Conservation (phyloP, 495 filamentous ascomycete species). For the Hypoxylon intermedium region DNA sequence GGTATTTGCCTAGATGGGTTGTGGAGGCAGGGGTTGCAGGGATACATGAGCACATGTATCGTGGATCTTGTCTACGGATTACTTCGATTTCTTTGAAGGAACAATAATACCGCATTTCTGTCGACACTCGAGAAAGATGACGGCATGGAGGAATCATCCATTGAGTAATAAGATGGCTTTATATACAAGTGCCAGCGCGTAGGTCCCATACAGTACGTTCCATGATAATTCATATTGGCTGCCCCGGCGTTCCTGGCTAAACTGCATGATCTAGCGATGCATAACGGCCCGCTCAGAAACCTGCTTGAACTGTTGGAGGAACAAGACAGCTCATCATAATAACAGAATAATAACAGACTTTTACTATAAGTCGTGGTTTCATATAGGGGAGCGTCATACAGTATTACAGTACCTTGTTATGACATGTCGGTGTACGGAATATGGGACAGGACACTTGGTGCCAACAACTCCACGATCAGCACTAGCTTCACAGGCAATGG, state of each 20-base stretch:
- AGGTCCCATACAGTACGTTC: conserved; percentile 6
- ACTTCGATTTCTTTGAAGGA: too few relatives aligned
- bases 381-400: too few relatives aligned
- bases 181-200: background rate
- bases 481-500: too few relatives aligned
- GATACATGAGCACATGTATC: too few relatives aligned
- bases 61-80: background rate
- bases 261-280: conserved; percentile 22
- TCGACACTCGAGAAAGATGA: conserved; percentile 23
- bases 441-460: too few relatives aligned
- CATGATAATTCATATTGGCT: conserved; percentile 4
- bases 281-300: conserved; percentile 27
- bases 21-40: too few relatives aligned
- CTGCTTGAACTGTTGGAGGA: conserved; percentile 8
- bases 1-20: too few relatives aligned
- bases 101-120: conserved; percentile 35
- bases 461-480: background rate
- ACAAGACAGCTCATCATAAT: conserved; percentile 18
- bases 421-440: too few relatives aligned
- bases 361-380: too few relatives aligned
- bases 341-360: conserved; percentile 1
- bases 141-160: conserved; percentile 10
- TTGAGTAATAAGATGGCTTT: background rate
- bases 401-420: too few relatives aligned
- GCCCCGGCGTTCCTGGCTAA: conserved; percentile 25